These are phyloP conservation scores for Lichtheimia hyalospora DNA, from an alignment of 371 early-diverging fungal species.

Conservation along the genomic window DNA sequence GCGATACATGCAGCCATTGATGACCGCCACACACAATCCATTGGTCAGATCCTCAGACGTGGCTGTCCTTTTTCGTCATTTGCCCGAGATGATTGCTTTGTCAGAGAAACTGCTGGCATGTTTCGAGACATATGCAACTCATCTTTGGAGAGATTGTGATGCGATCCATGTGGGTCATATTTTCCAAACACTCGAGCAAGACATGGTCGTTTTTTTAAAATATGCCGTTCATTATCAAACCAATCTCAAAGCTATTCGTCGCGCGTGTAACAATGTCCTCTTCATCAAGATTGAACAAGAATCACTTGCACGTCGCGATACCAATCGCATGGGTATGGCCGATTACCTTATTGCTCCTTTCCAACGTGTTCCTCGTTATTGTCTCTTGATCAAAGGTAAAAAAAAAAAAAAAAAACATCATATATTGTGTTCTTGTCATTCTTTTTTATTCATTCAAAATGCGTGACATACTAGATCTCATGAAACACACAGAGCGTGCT, in stretches of 20 bases:
- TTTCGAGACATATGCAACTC: slow-evolving; percentile 14
- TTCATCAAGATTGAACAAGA: slow-evolving; percentile 49
- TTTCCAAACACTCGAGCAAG: slow-evolving; percentile 27
- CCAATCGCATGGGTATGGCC: slow-evolving; percentile 42
- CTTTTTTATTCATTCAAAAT: not conserved
- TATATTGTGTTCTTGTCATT: not conserved
- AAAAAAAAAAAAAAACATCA: no score
- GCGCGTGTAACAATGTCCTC: slow-evolving; percentile 39
- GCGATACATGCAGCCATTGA: slow-evolving; percentile 43
- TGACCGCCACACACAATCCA: slow-evolving; percentile 24
- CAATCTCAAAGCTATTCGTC: slow-evolving; percentile 34
- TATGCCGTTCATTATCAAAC: slow-evolving; percentile 46
- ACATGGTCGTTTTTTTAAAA: slow-evolving; percentile 39
- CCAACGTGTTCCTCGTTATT: slow-evolving; percentile 46
- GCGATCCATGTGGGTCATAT: slow-evolving; percentile 23
- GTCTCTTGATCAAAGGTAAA: slow-evolving; percentile 47
- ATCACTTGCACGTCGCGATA: slow-evolving; percentile 34
- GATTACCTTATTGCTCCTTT: slow-evolving; percentile 51
- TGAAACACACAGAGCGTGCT: slow-evolving; percentile 29
- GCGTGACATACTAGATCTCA: slow-evolving; percentile 28
- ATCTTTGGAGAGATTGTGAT: slow-evolving; percentile 14
- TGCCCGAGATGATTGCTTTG: slow-evolving; percentile 31
- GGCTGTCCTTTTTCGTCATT: slow-evolving; percentile 35
- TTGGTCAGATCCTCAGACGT: slow-evolving; percentile 36
- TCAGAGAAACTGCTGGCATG: slow-evolving; percentile 26